Evolutionary conservation across 805 yeast genomes (phyloP).

Genomic region (Maudiozyma serrabonitensis): DNA sequence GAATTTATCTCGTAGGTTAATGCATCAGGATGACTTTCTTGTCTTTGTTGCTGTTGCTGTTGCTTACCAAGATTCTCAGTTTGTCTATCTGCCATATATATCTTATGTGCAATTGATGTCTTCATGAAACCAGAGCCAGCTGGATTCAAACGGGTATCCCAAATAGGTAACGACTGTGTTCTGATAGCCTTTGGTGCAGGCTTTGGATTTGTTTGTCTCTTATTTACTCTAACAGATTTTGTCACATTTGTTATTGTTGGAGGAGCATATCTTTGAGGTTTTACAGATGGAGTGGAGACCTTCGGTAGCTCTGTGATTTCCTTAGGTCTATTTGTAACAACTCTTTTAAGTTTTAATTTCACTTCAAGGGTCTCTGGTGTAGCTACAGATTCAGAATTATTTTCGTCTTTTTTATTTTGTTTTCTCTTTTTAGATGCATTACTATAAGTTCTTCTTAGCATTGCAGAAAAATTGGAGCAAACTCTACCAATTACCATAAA

Average conservation of each 20-base stretch:
- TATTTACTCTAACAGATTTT: neutral
- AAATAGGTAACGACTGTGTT: constrained; percentile 36
- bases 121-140: constrained; percentile 11
- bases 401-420: neutral
- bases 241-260: neutral
- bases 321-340: constrained; percentile 7
- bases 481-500: constrained; percentile 27
- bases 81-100: constrained; percentile 26
- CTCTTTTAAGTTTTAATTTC: constrained; percentile 25
- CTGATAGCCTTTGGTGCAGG: constrained; percentile 40
- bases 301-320: neutral
- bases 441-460: constrained; percentile 23
- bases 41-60: neutral
- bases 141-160: constrained; percentile 18
- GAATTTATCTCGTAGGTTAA: constrained; percentile 16
- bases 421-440: constrained; percentile 10
- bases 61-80: constrained; percentile 14
- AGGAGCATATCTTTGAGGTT: neutral
- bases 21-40: neutral
- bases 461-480: constrained; percentile 28
- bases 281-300: neutral
- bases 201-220: constrained; percentile 32
- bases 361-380: constrained; percentile 26
- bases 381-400: neutral
- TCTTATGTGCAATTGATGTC: constrained; percentile 28